phyloP scores from a whole-genome alignment of 805 yeast genomes.

The Ogataea philodendri region DNA sequence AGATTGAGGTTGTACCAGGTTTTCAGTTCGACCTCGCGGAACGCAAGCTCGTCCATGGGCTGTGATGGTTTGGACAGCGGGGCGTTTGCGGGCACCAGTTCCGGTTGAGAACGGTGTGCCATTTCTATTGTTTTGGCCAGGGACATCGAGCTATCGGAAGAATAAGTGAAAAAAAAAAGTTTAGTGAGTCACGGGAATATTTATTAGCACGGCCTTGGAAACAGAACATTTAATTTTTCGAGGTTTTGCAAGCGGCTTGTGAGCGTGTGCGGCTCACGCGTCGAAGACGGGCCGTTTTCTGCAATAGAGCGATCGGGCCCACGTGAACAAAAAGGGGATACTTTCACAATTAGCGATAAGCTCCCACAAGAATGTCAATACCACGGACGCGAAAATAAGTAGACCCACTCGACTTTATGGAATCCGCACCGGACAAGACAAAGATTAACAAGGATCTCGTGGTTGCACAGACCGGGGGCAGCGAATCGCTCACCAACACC shows the following conservation, averaged over 20 bases:
- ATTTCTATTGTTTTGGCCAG: neutral
- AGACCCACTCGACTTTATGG: too few relatives aligned
- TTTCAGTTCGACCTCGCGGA: conserved; percentile 17
- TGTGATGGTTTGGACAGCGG: too few relatives aligned
- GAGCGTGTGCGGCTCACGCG: too few relatives aligned
- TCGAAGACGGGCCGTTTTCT: too few relatives aligned
- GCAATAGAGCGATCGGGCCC: too few relatives aligned
- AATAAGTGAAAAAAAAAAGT: neutral
- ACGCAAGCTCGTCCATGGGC: conserved; percentile 8
- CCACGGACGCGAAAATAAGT: too few relatives aligned
- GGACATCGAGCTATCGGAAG: conserved; percentile 1
- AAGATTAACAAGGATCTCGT: neutral
- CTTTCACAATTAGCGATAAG: too few relatives aligned
- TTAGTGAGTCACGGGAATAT: conserved; percentile 5
- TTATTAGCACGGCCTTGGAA: conserved; percentile 8
- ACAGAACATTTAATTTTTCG: conserved; percentile 5
- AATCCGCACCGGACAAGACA: conserved; percentile 1
- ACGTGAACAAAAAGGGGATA: conserved; percentile 1
- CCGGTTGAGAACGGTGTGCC: neutral
- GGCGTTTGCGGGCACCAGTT: too few relatives aligned
- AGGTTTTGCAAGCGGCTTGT: too few relatives aligned
- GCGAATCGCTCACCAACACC: conserved; percentile 5
- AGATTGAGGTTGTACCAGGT: conserved; percentile 19
- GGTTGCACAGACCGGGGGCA: neutral
- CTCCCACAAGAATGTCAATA: too few relatives aligned